phyloP scores from a whole-genome alignment of 2,329 filamentous ascomycete species.

The Fusarium caatingaense region DNA sequence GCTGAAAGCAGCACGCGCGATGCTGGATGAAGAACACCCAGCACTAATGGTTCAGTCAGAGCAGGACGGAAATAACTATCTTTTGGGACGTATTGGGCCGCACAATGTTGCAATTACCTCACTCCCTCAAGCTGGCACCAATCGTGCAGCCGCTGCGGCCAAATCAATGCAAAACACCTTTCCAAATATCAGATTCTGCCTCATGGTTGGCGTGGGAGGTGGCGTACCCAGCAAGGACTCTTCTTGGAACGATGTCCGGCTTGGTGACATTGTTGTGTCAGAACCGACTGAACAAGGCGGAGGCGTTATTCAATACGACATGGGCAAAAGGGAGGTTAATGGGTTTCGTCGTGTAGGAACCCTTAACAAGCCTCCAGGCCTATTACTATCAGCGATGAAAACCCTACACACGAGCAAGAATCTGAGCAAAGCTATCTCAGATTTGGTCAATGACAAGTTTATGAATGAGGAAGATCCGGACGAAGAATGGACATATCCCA shows the following conservation, averaged over 20 bases:
- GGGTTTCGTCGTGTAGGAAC: not conserved
- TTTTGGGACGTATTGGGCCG: not conserved
- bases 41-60: not conserved
- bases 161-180: not conserved
- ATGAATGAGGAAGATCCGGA: not conserved
- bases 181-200: not conserved
- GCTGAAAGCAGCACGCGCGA: not conserved
- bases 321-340: not conserved
- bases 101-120: not conserved
- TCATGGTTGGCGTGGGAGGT: not conserved
- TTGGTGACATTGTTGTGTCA: not conserved
- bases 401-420: not conserved
- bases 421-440: not conserved
- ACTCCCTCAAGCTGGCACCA: not conserved
- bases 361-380: slow-evolving; percentile 22
- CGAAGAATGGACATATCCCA: not conserved
- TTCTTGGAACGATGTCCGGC: not conserved
- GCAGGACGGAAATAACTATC: not conserved
- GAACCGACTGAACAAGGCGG: too few relatives aligned
- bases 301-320: not conserved
- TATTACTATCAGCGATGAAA: not conserved
- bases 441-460: not conserved
- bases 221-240: not conserved
- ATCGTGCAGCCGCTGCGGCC: not conserved
- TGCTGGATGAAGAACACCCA: not conserved